phyloP scores from a whole-genome alignment of 805 yeast genomes.

The Lipomyces orientalis region DNA sequence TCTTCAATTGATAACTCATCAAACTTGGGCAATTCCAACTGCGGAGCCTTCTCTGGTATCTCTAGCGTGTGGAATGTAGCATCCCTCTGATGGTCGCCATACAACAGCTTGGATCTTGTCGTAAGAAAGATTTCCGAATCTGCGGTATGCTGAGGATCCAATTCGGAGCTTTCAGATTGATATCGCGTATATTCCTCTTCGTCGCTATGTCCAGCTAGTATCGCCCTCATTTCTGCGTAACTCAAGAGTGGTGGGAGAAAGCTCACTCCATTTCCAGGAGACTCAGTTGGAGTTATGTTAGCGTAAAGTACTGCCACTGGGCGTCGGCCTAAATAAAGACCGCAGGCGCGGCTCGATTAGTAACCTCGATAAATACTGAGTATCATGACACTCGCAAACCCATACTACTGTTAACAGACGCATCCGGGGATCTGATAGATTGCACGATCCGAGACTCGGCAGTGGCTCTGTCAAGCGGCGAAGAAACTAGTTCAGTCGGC shows the following conservation, averaged over 20 bases:
- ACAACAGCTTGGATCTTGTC: neutral
- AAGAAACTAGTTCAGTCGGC: neutral
- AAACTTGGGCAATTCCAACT: neutral
- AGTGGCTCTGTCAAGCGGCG: neutral
- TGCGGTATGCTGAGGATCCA: neutral
- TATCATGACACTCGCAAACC: neutral
- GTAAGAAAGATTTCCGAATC: slow-evolving; percentile 1
- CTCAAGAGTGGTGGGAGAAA: neutral
- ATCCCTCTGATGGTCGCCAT: neutral
- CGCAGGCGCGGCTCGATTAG: neutral
- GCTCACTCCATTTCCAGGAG: neutral
- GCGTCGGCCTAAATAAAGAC: neutral
- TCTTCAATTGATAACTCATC: neutral
- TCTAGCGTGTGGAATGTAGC: neutral
- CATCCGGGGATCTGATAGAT: neutral
- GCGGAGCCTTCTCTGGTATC: neutral
- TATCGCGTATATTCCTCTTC: neutral
- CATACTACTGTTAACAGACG: neutral
- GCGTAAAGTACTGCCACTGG: neutral
- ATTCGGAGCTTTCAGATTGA: neutral
- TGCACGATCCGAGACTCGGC: neutral
- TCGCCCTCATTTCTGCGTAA: neutral
- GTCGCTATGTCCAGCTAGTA: slow-evolving; percentile 5
- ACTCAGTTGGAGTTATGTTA: neutral
- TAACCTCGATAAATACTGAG: neutral